A percentile compares a stretch with the other conserved stretches of the same genome.
Evolutionary conservation across 495 filamentous ascomycete species (phyloP).

Genomic region (Daldinia concentrica): DNA sequence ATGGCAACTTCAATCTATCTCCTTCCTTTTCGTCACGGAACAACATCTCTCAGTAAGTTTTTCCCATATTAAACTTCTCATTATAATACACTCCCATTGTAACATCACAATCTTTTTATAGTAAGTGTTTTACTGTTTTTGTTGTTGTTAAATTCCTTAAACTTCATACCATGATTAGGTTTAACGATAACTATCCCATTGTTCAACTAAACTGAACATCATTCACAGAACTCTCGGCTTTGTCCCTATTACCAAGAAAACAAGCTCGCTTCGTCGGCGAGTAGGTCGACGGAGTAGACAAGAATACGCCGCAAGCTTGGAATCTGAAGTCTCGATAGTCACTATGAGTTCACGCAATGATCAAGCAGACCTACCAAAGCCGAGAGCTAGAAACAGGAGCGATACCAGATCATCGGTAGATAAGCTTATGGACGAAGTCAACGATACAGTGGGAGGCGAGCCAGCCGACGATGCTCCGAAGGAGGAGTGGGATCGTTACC

Average conservation of each 20-base stretch:
- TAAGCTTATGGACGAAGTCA: constrained; percentile 8
- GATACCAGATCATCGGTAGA: not conserved
- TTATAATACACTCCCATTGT: not conserved
- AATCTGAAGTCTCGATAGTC: not conserved
- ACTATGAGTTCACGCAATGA: not conserved
- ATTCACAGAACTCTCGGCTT: not conserved
- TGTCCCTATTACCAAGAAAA: not conserved
- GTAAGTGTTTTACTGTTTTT: not conserved
- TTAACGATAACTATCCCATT: not conserved
- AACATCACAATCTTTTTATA: not conserved
- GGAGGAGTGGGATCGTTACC: constrained; percentile 10
- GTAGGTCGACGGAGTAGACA: not conserved
- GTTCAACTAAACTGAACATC: not conserved
- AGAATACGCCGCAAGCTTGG: not conserved
- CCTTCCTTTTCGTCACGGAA: not conserved
- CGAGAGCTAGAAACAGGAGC: not conserved
- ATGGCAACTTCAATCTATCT: not conserved
- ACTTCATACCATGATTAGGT: not conserved
- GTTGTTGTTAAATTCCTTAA: not conserved
- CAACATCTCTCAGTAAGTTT: not conserved
- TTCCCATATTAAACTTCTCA: not conserved
- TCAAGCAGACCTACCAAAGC: not conserved
- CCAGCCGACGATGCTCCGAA: constrained; percentile 6
- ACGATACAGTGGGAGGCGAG: constrained; percentile 6
- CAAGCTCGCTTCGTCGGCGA: not conserved